Percentiles rank a stretch among this genome's conserved stretches.
Evolutionary conservation across 1,284 basidiomycete species (phyloP).

Genomic region (Ustilago loliicola): DNA sequence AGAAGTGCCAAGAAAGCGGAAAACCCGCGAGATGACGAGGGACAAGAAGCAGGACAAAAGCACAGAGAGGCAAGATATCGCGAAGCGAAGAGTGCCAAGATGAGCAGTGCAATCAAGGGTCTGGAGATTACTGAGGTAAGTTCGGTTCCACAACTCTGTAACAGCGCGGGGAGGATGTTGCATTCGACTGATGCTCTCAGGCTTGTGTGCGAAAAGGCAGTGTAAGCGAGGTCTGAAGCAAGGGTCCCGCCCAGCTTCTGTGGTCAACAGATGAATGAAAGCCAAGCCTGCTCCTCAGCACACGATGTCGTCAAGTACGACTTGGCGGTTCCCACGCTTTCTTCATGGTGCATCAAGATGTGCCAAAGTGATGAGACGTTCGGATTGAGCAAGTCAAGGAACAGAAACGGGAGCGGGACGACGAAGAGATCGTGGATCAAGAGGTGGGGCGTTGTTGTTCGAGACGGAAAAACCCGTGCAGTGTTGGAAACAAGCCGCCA

Average conservation of each 20-base stretch:
- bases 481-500: neutral
- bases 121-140: neutral
- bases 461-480: neutral
- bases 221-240: neutral
- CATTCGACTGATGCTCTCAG: neutral
- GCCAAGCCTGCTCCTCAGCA: constrained; percentile 5
- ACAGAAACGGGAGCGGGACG: neutral
- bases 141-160: neutral
- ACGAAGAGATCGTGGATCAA: neutral
- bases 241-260: neutral
- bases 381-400: neutral
- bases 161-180: neutral
- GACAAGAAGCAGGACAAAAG: neutral
- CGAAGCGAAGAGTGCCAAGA: constrained; percentile 18
- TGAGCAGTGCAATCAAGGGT: neutral
- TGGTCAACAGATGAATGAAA: neutral
- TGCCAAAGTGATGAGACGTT: neutral
- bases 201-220: neutral
- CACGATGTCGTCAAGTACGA: constrained; percentile 1
- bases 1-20: constrained; percentile 2
- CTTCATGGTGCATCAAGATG: neutral
- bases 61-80: neutral
- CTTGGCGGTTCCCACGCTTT: neutral
- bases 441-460: neutral
- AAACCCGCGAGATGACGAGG: constrained; percentile 2